Evolutionary conservation across 805 yeast species (phyloP).

Genomic region (Ogataea pignaliae): DNA sequence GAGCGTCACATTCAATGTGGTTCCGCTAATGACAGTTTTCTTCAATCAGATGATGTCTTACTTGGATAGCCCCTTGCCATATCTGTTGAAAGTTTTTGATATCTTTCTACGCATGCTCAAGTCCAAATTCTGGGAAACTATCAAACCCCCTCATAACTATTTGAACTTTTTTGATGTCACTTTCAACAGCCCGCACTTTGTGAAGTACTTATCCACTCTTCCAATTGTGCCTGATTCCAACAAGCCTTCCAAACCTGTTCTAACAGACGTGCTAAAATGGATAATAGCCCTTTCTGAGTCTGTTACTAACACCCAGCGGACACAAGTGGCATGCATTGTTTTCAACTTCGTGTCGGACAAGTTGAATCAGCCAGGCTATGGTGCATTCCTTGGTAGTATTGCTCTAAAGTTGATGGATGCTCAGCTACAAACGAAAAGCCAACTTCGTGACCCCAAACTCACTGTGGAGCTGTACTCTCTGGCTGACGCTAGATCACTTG

Average conservation of each 20-base stretch:
- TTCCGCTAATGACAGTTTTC: constrained; percentile 36
- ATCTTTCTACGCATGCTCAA: constrained; percentile 40
- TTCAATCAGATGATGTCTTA: constrained; percentile 50
- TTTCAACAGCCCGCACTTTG: constrained; percentile 48
- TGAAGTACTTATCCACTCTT: constrained; percentile 29
- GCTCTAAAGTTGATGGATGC: constrained; percentile 21
- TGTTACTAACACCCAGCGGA: constrained; percentile 44
- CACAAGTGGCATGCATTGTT: constrained; percentile 48
- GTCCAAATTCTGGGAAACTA: constrained; percentile 47
- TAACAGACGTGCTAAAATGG: constrained; percentile 51
- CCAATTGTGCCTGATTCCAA: constrained; percentile 3
- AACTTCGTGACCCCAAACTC: constrained; percentile 22
- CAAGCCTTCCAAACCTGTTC: constrained; percentile 4
- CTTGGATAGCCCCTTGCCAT: constrained; percentile 47
- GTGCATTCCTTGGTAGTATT: constrained; percentile 20
- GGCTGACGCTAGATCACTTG: constrained; percentile 44
- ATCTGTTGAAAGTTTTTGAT: constrained; percentile 48
- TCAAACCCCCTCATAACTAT: constrained; percentile 44
- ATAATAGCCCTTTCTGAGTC: constrained; percentile 37
- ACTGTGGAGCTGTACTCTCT: constrained; percentile 36
- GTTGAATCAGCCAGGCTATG: constrained; percentile 18
- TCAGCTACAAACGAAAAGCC: constrained; percentile 13
- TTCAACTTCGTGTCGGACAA: constrained; percentile 43
- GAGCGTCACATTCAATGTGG: constrained; percentile 27
- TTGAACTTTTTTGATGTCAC: constrained; percentile 58